Percentiles rank a stretch among this genome's conserved stretches.
Evolutionary conservation across 148 eudicot species (phyloP).

Genomic region (Rhododendron ferrugineum): DNA sequence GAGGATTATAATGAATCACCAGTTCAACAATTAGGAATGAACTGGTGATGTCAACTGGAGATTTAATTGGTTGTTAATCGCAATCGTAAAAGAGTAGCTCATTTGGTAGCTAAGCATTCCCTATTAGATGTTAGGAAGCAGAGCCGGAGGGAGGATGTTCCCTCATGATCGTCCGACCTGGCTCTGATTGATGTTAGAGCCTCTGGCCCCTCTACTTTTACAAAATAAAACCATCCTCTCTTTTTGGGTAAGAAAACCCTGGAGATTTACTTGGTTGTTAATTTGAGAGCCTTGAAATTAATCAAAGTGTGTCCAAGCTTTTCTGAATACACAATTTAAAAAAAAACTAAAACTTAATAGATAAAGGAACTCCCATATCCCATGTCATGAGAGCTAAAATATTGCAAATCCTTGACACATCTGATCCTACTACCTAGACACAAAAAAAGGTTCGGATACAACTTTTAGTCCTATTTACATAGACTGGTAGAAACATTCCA

Average conservation of each 20-base stretch:
- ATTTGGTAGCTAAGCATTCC: no score
- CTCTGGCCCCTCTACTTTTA: not conserved
- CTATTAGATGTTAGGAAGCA: no score
- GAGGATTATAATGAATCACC: no score
- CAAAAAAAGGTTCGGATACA: not conserved
- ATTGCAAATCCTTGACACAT: not conserved
- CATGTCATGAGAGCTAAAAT: not conserved
- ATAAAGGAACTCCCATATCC: not conserved
- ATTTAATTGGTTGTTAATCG: not conserved
- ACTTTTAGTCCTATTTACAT: not conserved
- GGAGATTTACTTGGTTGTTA: not conserved
- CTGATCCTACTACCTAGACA: not conserved
- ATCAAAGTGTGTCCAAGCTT: not conserved
- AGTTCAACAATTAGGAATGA: no score
- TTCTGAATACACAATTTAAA: not conserved
- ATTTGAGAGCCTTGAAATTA: not conserved
- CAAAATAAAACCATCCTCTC: not conserved
- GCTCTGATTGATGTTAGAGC: not conserved
- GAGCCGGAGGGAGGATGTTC: not conserved
- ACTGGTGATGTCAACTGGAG: not conserved
- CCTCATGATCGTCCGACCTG: no score
- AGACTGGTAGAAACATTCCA: not conserved
- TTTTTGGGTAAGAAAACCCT: not conserved
- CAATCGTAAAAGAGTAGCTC: no score
- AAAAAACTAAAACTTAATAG: not conserved